Evolutionary conservation across 1,284 basidiomycete genomes (phyloP), one percentile per base, ranked within the genome.

Genomic region (Puccinia horiana): DNA sequence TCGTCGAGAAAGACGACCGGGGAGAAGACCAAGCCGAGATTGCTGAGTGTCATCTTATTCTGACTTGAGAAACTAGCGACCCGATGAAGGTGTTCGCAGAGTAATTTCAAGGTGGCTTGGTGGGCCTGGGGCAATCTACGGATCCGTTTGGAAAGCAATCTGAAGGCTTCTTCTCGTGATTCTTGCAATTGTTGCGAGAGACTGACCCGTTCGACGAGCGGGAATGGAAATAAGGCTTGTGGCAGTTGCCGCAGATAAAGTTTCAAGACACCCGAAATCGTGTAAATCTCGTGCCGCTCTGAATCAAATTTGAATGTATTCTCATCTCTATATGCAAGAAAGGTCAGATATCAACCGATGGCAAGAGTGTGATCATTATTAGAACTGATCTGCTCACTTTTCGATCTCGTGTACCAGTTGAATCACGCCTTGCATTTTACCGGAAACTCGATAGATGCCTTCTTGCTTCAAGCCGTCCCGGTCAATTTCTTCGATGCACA

Each of bases 21-120:
- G 20, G 85, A 86, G 52, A 87, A 86, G 76, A 87, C 86, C 23
- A 87, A 83, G 40, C 85, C 84, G 5, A 87, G 84, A 84, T 87
- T 87, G 84, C 93, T 93, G 0, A 92, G 89, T 83, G 95, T 94
- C 96, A 99, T 99, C 88, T 97, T 98, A 87, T 97, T 98, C 86
- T 90, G 90, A 29, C 91, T 90, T 5, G 90, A 89, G 74, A 90
- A 89, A 9, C 91, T 88, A 1, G 92, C 91, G 5, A 99, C 91
- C 35, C 92, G 90, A 11, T 92, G 89, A 16, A 99, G 91, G 87
- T 98, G 96, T 84, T 96, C 93, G 23, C 97, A 88, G n/a, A 98
- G 88, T 12, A 92, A 91, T 84, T 92, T 93, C 84, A 98, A 90
- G 0, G 95, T 96, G 2, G 93, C 92, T 85, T 96, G 94, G 86